A percentile compares a stretch with the other conserved stretches of the same genome.
phyloP scores from a whole-genome alignment of 2,329 filamentous ascomycete genomes.

The Sarocladium kiliense region DNA sequence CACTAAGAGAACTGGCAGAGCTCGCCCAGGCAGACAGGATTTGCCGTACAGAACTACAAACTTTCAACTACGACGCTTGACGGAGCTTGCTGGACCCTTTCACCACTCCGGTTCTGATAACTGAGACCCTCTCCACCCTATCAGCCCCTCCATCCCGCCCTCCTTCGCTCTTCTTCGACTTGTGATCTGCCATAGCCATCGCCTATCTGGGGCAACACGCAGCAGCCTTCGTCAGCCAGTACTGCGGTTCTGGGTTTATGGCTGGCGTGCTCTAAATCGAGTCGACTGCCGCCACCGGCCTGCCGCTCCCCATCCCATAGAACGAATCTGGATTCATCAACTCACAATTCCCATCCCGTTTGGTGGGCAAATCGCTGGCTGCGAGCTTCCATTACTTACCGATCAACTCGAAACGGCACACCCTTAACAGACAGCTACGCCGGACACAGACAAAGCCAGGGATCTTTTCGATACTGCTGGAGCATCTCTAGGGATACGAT shows the following conservation, averaged over 20 bases:
- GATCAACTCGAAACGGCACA: not conserved
- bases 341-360: slow-evolving; percentile 16
- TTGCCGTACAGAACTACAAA: not conserved
- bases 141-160: slow-evolving; percentile 10
- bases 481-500: not conserved
- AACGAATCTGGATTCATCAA: not conserved
- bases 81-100: not conserved
- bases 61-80: not conserved
- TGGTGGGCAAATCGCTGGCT: not conserved
- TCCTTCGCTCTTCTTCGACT: slow-evolving; percentile 7
- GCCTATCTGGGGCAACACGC: slow-evolving; percentile 18
- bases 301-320: not conserved
- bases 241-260: not conserved
- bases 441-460: no score
- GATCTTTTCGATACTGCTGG: no score
- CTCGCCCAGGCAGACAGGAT: not conserved
- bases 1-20: not conserved
- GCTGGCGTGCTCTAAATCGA: not conserved
- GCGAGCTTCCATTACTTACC: not conserved
- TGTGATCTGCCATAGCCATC: slow-evolving; percentile 16
- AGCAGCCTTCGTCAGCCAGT: slow-evolving; percentile 4
- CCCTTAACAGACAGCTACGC: not conserved
- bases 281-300: not conserved
- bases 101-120: slow-evolving; percentile 4
- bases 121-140: slow-evolving; percentile 10